Evolutionary conservation across 2,329 filamentous ascomycete species (phyloP).

Genomic region (Ascochyta fabae): DNA sequence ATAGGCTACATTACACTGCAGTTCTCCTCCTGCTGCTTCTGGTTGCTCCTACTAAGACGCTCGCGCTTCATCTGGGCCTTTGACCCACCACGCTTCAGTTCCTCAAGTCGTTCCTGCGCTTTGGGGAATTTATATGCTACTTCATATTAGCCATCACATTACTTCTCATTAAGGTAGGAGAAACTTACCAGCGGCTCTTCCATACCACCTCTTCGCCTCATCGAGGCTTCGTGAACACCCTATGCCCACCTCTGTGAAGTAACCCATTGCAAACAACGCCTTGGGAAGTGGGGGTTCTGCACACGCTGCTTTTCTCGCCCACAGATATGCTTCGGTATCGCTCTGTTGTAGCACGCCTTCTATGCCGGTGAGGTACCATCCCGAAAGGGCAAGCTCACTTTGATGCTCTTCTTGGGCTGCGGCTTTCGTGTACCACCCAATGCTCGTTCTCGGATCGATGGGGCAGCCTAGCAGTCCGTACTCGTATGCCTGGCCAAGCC

Average conservation of each 20-base stretch:
- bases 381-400: slow-evolving; percentile 69
- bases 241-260: slow-evolving; percentile 95
- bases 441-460: slow-evolving; percentile 82
- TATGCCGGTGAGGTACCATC: slow-evolving; percentile 87
- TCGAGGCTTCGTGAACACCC: slow-evolving; percentile 85
- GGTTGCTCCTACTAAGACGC: slow-evolving; percentile 80
- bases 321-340: slow-evolving; percentile 95
- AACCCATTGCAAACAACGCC: slow-evolving; percentile 97
- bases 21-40: slow-evolving; percentile 86
- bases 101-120: slow-evolving; percentile 88
- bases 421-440: slow-evolving; percentile 92
- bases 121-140: slow-evolving; percentile 93
- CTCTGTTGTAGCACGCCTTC: slow-evolving; percentile 88
- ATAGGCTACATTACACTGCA: slow-evolving; percentile 76
- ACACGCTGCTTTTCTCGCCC: slow-evolving; percentile 91
- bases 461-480: slow-evolving; percentile 84
- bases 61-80: slow-evolving; percentile 76
- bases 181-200: slow-evolving; percentile 88
- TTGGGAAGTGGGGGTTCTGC: slow-evolving; percentile 79
- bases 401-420: slow-evolving; percentile 95
- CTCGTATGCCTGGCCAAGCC: slow-evolving; percentile 86
- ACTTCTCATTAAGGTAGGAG: too few species aligned
- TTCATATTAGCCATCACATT: slow-evolving; percentile 19
- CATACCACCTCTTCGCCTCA: slow-evolving; percentile 98
- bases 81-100: slow-evolving; percentile 81